A percentile compares a stretch with the other conserved stretches of the same genome.
These are phyloP conservation scores for Aspergillus niger DNA, from an alignment of 2,329 filamentous ascomycete genomes.

Conservation along the genomic window DNA sequence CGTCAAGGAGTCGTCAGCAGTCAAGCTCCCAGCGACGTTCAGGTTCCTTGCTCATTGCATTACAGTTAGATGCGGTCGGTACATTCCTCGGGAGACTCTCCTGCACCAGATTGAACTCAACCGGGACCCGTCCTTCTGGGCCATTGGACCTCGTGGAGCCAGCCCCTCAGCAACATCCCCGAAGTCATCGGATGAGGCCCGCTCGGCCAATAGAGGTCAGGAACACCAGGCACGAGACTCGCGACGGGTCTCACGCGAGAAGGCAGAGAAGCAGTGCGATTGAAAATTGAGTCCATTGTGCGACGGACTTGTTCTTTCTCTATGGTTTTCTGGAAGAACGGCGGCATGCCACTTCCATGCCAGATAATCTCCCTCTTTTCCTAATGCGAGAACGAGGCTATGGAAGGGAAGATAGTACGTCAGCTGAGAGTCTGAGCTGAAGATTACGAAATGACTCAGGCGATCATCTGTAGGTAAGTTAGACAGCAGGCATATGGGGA, in stretches of 20 bases:
- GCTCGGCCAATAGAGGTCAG: conserved; percentile 5
- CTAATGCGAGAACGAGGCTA: neutral
- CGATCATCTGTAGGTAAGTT: neutral
- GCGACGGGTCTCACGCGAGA: neutral
- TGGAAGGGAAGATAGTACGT: neutral
- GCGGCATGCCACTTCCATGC: neutral
- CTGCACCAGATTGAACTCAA: neutral
- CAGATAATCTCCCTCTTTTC: neutral
- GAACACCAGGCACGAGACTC: conserved; percentile 7
- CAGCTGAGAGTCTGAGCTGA: neutral
- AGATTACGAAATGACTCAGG: neutral
- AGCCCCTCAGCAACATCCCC: conserved; percentile 1
- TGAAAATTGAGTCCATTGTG: neutral
- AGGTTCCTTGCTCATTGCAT: neutral
- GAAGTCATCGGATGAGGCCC: conserved; percentile 12
- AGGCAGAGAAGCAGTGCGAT: neutral
- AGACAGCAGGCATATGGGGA: neutral
- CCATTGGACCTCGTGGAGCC: neutral
- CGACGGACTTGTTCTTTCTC: neutral
- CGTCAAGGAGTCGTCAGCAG: neutral
- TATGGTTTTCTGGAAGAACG: neutral
- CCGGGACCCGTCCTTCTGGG: neutral
- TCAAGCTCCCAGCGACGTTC: neutral
- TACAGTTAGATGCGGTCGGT: neutral
- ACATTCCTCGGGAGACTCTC: neutral